phyloP scores from a whole-genome alignment of 2,329 filamentous ascomycete species.

The Rutstroemia sydowiana region DNA sequence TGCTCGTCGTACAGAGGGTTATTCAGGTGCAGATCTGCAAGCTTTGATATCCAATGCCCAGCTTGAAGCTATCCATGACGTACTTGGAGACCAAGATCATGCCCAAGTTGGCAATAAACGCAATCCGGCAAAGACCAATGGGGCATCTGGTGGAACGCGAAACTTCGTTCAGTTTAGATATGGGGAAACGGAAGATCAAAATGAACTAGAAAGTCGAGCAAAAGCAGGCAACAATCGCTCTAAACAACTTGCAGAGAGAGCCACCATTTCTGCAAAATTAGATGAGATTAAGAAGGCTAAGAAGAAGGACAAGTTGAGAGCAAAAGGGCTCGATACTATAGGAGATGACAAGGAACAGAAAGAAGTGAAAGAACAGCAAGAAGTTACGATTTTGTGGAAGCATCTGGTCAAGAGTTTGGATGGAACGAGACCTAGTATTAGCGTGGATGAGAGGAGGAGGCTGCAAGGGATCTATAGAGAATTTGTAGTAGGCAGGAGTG shows the following conservation, averaged over 20 bases:
- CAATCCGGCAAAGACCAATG: constrained; percentile 22
- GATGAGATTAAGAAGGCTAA: constrained; percentile 68
- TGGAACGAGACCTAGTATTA: constrained; percentile 76
- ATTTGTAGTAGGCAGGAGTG: constrained; percentile 86
- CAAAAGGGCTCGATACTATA: constrained; percentile 18
- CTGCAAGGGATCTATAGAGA: constrained; percentile 80
- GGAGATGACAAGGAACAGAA: constrained; percentile 28
- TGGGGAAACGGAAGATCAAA: constrained; percentile 49
- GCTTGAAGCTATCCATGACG: constrained; percentile 91
- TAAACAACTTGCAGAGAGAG: constrained; percentile 62
- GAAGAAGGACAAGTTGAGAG: constrained; percentile 31
- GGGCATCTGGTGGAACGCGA: constrained; percentile 29
- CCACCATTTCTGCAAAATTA: constrained; percentile 73
- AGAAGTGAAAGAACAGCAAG: constrained; percentile 43
- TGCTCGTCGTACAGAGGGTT: constrained; percentile 74
- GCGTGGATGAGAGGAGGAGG: constrained; percentile 64
- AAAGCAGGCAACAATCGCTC: constrained; percentile 43
- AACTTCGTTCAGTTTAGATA: constrained; percentile 82
- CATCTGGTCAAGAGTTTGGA: constrained; percentile 74
- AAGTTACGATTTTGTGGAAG: constrained; percentile 77
- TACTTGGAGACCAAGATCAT: constrained; percentile 58
- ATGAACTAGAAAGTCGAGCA: constrained; percentile 32
- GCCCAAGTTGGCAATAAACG: constrained; percentile 26
- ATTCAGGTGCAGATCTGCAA: constrained; percentile 90
- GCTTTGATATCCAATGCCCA: constrained; percentile 95